Evolutionary conservation across 495 filamentous ascomycete species (phyloP), one percentile per base, ranked within the genome.

Genomic region (Annulohypoxylon nitens): DNA sequence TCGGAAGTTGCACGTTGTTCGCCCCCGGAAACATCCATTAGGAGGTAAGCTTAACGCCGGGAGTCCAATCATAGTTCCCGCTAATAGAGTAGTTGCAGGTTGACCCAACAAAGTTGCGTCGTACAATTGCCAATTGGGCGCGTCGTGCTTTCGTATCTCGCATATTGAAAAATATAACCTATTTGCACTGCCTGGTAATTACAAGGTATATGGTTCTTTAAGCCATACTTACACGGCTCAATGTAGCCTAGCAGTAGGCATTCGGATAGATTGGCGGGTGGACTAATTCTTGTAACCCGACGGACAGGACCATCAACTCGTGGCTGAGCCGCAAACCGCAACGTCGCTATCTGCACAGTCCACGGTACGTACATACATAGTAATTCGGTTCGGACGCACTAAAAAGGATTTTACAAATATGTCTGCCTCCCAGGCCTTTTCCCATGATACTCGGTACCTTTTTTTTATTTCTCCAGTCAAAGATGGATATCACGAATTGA

Each of bases 271-370:
- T 57, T 25, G 20, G 14, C 53, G 33, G 20, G 18, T 33, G 33
- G 53, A 33, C 36, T 25, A 18, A 18, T 14, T 60, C 37, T 16
- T 60, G 25, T 48, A 18, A 47, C 36, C 33, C 36, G 48, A 66
- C 51, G 8, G 51, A 43, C n/a, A 60, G 53, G 14, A 37, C 37
- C 37, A 18, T 33, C 14, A 23, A 23, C 39, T 54, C 34, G 48
- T 57, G 51, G 47, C 69, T 66, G 54, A 65, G 69, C 51, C 67
- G 36, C 67, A 20, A 63, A 45, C 26, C 54, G 26, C 39, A 39
- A 33, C 36, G 18, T 59, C 25, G 30, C 33, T 68, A 45, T 61
- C 54, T 55, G 34, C 60, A 55, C 30, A 30, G 30, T 30, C 1
- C 5, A 30, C 30, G 30, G 30, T 30, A 30, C 30, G 3, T 30